Evolutionary conservation across 805 yeast genomes (phyloP), one percentile per base, ranked within the genome.

Genomic region (Cyberlindnera subsufficiens): DNA sequence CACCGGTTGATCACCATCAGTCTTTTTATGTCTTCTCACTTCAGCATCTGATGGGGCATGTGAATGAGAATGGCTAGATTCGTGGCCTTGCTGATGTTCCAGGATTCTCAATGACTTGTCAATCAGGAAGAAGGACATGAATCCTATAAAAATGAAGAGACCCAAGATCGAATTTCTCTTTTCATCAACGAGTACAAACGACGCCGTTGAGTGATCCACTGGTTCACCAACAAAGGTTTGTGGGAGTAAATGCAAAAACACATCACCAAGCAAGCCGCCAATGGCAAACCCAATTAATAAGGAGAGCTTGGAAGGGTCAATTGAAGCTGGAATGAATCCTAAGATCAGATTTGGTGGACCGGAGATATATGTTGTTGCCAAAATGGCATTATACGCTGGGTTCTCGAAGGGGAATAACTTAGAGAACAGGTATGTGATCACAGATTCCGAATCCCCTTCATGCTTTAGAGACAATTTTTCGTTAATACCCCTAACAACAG

Each of bases 191-290:
- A 75, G 55, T 3, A 77, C 72, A 52, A 77, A 70, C 4, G 69
- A 56, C 18, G 65, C 66, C 30, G 56, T 65, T 5, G 56, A 57
- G 41, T 67, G 67, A 38, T 66, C 74, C 35, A 64, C 52, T 2
- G 67, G 63, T 44, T 77, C 78, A 11, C 82, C 80, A 8, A 74
- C 64, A 50, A 79, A 81, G 1, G 80, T 75, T 53, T 81, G 85
- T 3, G 93, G 93, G 37, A 85, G 61, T 45, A 85, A 56, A 59
- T 85, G 93, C 35, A 84, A 58, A 48, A 85, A 81, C 1, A 83
- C 78, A 56, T 84, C 91, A 36, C 91, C 91, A 30, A 85, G 62
- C 32, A 85, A 64, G 1, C 90, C 86, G 36, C 93, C 93, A 38
- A 80, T 73, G 13, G 91, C 90, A 64, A 85, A 83, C 36, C 86